Base-by-base conservation (phyloP, 805 yeast species). In the Yamadazyma sp. region DNA sequence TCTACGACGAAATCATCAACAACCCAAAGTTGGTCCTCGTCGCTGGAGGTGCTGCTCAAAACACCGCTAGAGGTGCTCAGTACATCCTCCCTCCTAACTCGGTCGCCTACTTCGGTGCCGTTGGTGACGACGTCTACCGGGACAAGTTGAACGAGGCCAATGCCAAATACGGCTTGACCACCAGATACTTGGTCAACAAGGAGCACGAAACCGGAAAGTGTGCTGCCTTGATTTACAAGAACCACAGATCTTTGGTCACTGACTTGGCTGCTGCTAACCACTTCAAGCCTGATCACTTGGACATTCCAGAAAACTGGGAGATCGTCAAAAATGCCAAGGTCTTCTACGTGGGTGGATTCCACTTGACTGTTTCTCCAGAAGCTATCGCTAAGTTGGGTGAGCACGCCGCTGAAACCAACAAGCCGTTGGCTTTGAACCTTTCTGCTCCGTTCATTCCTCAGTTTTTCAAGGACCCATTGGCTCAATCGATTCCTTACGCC, bases 31-130 rank as follows among this genome's bases (percentile, higher is more conserved):
- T 87, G 46, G 77, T 79, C 54, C 66, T 80, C 45, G 78, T 91
- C 51, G 99, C 99, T 45, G 99, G 99, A 53, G 99, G 99, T 62
- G 99, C 99, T 55, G 99, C 97, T 44, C 99, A 93, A 72, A 93
- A 93, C 74, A 80, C 98, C 48, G 97, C 98, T 41, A 82, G 99
- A 70, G 99, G 96, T 59, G 98, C 98, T 35, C 97, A 91, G 60
- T 91, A 87, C 69, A 65, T 88, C 40, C 75, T 93, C 35, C 96
- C 97, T 43, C 64, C 70, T 32, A 64, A 79, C 52, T 80, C 91
- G 21, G 98, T 93, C 40, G 84, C 83, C 37, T 93, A 93, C 74
- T 87, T 91, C 59, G 99, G 99, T 38, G 83, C 95, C 35, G 98
- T 91, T 45, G 99, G 99, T 58, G 77, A 85, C 52, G 99, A 93